Base-by-base conservation (phyloP, 2,329 filamentous ascomycete genomes). In the Claviceps maximensis region DNA sequence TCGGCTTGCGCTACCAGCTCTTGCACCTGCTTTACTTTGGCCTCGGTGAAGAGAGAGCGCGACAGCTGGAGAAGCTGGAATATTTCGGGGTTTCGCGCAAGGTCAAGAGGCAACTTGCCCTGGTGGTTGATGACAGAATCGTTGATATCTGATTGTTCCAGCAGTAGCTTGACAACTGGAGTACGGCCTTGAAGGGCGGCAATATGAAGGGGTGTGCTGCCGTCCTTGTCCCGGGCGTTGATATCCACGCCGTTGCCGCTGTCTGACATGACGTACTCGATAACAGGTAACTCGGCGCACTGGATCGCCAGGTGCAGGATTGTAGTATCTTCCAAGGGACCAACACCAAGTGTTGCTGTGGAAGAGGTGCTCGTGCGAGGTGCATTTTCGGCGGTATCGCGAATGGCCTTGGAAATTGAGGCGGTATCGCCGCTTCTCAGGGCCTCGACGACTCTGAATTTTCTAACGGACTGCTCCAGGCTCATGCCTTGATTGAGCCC, bases 51-150 rank as follows among this genome's bases (percentile, higher is more conserved):
- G 50, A 96, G 74, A 4, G 90, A 95, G 46, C 90, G 81, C 9
- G 89, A 84, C 17, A 97, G 82, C 68, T 98, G 93, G 51, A 98
- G 77, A 63, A 91, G 84, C 69, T 97, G 90, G 71, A 95, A 97
- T 53, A 97, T 96, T 19, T 97, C 91, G 1, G 93, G 89, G 27
- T 84, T 96, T 41, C 90, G 83, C 4, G 93, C 89, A 44, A 96
- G 75, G 62, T 98, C 93, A 50, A 97, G 79, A 5, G 93, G 84
- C 4, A 89, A 79, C 62, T 90, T 89, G 51, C 89, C 89, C 54
- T 87, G 83, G 62, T 84, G 83, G 70, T 98, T 98, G 52, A 84
- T 74, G 49, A 94, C 74, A 7, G 89, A 84, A 65, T 98, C 93
- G 63, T 96, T 95, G 70, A 97, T 87, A 47, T 79, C 82, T 46